Conservation (phyloP, 805 yeast species). For the Saccharomyces paradoxus region DNA sequence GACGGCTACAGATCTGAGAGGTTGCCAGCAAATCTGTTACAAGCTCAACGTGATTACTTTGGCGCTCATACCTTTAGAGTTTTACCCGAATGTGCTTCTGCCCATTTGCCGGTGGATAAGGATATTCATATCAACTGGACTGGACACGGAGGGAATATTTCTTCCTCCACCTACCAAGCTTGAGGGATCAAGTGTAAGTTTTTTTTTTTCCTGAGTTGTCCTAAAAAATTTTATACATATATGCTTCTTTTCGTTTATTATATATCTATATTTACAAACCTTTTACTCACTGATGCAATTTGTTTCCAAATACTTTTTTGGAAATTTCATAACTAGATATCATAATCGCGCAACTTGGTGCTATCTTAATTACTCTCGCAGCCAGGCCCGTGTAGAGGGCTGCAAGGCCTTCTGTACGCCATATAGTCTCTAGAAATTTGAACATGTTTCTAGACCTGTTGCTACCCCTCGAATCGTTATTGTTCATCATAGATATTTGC, state of each 20-base stretch:
- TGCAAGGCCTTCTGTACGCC: slow-evolving; percentile 62
- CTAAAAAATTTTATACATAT: neutral
- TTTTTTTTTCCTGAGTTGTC: neutral
- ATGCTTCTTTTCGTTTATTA: neutral
- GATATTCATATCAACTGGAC: slow-evolving; percentile 98
- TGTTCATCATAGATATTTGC: slow-evolving; percentile 45
- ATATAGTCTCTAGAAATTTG: slow-evolving; percentile 53
- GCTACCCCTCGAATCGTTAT: slow-evolving; percentile 9
- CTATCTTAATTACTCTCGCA: slow-evolving; percentile 84
- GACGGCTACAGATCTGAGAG: slow-evolving; percentile 96
- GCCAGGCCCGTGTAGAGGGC: slow-evolving; percentile 82
- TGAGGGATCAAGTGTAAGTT: slow-evolving; percentile 30
- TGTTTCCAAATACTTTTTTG: slow-evolving; percentile 40
- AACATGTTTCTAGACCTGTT: slow-evolving; percentile 45
- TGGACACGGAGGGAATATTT: slow-evolving; percentile 95
- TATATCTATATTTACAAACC: neutral
- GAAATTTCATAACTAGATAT: slow-evolving; percentile 89
- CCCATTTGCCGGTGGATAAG: slow-evolving; percentile 63
- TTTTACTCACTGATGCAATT: neutral
- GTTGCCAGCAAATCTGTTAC: slow-evolving; percentile 95
- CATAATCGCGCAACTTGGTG: slow-evolving; percentile 98
- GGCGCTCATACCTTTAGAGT: slow-evolving; percentile 99
- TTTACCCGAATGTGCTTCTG: slow-evolving; percentile 76
- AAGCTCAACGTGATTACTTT: slow-evolving; percentile 99
- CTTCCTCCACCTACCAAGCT: slow-evolving; percentile 92